Evolutionary conservation across 257 asterid species (phyloP).

Genomic region (Solanum pimpinellifolium): DNA sequence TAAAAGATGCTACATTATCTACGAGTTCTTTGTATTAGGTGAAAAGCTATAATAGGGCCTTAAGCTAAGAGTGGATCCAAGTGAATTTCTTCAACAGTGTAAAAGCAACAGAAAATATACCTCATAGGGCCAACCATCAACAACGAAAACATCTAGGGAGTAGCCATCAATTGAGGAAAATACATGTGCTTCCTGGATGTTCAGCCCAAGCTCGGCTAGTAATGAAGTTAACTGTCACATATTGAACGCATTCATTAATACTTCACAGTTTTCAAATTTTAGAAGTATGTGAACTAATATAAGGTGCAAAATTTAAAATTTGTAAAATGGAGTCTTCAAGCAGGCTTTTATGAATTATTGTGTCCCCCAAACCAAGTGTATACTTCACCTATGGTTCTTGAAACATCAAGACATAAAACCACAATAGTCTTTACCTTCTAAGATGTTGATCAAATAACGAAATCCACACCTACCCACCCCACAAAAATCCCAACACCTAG

Average conservation of each 20-base stretch:
- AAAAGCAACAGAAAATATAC: conserved; percentile 22
- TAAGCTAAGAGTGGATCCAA: not conserved
- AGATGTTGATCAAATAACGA: not conserved
- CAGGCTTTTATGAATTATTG: not conserved
- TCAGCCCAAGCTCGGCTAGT: conserved; percentile 84
- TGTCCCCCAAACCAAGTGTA: not conserved
- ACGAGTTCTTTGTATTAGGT: not conserved
- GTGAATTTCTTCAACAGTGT: not conserved
- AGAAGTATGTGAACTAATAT: not conserved
- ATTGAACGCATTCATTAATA: not conserved
- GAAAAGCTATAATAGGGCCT: not conserved
- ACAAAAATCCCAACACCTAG: not conserved
- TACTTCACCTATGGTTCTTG: not conserved
- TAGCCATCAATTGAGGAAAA: conserved; percentile 93
- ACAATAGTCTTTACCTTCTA: not conserved
- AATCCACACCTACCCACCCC: not conserved
- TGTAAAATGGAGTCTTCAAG: not conserved
- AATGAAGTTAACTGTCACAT: conserved; percentile 85
- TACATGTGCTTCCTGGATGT: conserved; percentile 98
- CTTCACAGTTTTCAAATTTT: not conserved
- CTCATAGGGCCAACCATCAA: conserved; percentile 96
- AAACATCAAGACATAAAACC: not conserved
- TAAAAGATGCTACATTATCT: not conserved
- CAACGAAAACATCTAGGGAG: conserved; percentile 93
- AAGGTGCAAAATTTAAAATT: not conserved